phyloP scores from a whole-genome alignment of 1,139 yeast genomes.

The Groenewaldozyma auringiensis region DNA sequence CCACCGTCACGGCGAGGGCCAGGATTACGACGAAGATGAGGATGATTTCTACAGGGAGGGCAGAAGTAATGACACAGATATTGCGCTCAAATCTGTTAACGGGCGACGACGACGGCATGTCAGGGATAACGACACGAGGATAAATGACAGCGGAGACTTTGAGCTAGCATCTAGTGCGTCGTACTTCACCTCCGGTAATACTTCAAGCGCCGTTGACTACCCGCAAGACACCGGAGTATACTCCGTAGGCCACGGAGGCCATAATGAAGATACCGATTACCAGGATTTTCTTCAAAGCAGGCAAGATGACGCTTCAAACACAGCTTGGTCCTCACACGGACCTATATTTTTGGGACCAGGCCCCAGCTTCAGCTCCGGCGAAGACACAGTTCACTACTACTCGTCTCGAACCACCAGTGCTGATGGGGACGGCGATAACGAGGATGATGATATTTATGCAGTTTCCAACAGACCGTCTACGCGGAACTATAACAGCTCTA shows the following conservation, averaged over 20 bases:
- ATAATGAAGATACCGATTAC: not conserved
- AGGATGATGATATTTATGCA: not conserved
- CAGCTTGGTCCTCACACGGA: not conserved
- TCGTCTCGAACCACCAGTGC: not conserved
- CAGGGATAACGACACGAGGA: not conserved
- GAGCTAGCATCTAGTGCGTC: conserved; percentile 3
- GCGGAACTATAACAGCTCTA: not conserved
- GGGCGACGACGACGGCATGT: too few relatives aligned
- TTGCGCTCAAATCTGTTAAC: not conserved
- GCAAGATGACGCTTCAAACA: not conserved
- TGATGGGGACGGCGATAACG: not conserved
- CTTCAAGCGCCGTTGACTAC: conserved; percentile 7
- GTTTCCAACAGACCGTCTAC: not conserved
- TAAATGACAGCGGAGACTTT: not conserved
- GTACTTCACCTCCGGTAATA: conserved; percentile 18
- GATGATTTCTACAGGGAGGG: conserved; percentile 3
- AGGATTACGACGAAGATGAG: conserved; percentile 2
- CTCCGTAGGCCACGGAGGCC: not conserved
- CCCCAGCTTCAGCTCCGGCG: not conserved
- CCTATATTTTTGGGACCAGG: conserved; percentile 2
- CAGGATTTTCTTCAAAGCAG: not conserved
- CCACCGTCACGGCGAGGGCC: conserved; percentile 4
- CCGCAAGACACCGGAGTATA: not conserved
- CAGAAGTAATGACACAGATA: conserved; percentile 4
- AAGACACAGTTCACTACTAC: not conserved